Base-by-base conservation (phyloP, 2,329 filamentous ascomycete genomes). In the Xylariomycetidae sp. region DNA sequence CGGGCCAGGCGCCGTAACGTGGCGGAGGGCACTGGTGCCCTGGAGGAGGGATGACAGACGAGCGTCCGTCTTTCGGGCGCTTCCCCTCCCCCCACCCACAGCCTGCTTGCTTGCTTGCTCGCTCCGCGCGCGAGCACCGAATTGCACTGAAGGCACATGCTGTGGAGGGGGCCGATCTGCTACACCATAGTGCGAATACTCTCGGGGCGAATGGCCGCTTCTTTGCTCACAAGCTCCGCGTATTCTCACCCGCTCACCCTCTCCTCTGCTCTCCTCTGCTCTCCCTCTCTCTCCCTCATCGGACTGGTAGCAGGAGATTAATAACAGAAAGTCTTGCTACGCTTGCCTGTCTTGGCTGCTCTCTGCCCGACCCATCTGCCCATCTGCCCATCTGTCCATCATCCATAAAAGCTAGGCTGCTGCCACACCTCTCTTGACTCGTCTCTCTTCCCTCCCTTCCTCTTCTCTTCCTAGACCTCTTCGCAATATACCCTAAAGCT, bases 351-450 rank as follows among this genome's bases (percentile, higher is more conserved):
- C n/a, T n/a, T n/a, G n/a, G n/a, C n/a, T n/a, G n/a, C n/a, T n/a
- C n/a, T n/a, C n/a, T n/a, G n/a, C n/a, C n/a, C n/a, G n/a, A 32
- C 30, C 10, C 19, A 31, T 18, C 23, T 31, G 35, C 19, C 35
- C 31, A 31, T 34, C 27, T 31, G 31, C 35, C 13, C 28, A 30
- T 33, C 32, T 25, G 27, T 32, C 28, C 37, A 46, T n/a, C n/a
- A n/a, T 43, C 49, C 51, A 59, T 61, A 62, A 61, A 61, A 57
- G 44, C 53, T 42, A 39, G 34, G 14, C 35, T 27, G 37, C 47
- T 41, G 48, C 54, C 58, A 48, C 58, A 46, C 52, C 41, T 52
- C 47, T 47, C 44, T 50, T 42, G 39, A 35, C 40, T 40, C 42
- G 43, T 42, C 44, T 46, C 46, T 48, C 47, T 45, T 35, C 44